Evolutionary conservation across 1,284 basidiomycete genomes (phyloP).

Genomic region (Prillingera fragicola): DNA sequence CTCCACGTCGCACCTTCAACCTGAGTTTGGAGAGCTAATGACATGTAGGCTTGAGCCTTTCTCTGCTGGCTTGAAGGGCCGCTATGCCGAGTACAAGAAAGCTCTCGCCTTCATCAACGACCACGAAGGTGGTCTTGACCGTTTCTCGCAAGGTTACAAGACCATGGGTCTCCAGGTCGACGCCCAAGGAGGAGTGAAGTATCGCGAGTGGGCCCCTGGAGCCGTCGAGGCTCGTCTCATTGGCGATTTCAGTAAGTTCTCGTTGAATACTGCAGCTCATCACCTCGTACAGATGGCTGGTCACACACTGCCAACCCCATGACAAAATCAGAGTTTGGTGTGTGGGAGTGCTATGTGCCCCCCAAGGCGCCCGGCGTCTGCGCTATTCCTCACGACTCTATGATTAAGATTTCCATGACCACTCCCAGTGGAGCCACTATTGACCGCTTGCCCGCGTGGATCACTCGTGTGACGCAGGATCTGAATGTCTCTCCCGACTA

Average conservation of each 20-base stretch:
- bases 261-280: background rate
- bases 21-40: background rate
- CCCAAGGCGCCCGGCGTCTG: slow-evolving; percentile 63
- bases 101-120: slow-evolving; percentile 69
- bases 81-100: slow-evolving; percentile 65
- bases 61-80: slow-evolving; percentile 62
- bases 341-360: slow-evolving; percentile 86
- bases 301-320: slow-evolving; percentile 75
- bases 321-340: slow-evolving; percentile 78
- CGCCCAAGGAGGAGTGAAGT: slow-evolving; percentile 65
- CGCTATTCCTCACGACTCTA: slow-evolving; percentile 89
- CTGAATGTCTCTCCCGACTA: slow-evolving; percentile 82
- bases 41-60: slow-evolving; percentile 70
- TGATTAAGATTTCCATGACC: slow-evolving; percentile 90
- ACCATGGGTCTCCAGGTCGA: slow-evolving; percentile 76
- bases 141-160: slow-evolving; percentile 80
- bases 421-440: slow-evolving; percentile 69
- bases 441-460: slow-evolving; percentile 90
- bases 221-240: slow-evolving; percentile 75
- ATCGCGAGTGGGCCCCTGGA: slow-evolving; percentile 95
- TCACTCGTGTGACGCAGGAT: slow-evolving; percentile 90
- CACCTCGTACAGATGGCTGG: slow-evolving; percentile 67
- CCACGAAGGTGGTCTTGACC: slow-evolving; percentile 80
- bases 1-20: background rate
- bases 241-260: slow-evolving; percentile 87